Evolutionary conservation across 2,329 filamentous ascomycete species (phyloP), one percentile per base, ranked within the genome.

Genomic region (Teratosphaeria gauchensis): DNA sequence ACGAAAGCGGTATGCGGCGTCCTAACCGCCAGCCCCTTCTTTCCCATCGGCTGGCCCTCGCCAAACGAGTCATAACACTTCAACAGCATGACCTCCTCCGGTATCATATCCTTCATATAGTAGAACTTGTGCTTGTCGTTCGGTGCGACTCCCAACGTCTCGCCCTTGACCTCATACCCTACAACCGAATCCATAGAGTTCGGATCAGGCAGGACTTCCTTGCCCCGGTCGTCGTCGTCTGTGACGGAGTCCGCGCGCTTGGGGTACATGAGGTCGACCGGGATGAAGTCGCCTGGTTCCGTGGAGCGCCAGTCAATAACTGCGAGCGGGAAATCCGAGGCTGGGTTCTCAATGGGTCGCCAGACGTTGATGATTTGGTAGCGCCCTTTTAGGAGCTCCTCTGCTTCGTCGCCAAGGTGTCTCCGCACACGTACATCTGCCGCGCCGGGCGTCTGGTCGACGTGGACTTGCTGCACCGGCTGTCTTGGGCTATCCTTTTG

Each of bases 1-100:
- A 80, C 77, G 73, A 96, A 96, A 0, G 90, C 90, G 9, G 86
- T 86, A 74, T 95, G 90, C 14, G 90, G 85, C 33, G 76, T 78
- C 53, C 76, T 65, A 3, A 77, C 67, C 12, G 76, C 76, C 4
- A 77, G 56, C 0, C 76, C 75, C 46, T 72, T 62, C 56, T 65
- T 69, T 1, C 75, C 68, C 55, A 65, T 64, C 16, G 70, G 69
- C 71, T 74, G 71, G 3, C 74, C 75, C 56, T 77, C 72, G 4
- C 76, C 76, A 38, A 66, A 69, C 9, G 72, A 75, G 60, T 79
- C 77, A 61, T 76, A 79, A 62, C 77, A 79, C 70, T 79, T 82
- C 61, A 82, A 72, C 58, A 82, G 68, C 73, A 82, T 75, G 0
- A 78, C 78, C 67, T 82, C 79, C 2, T 79, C 76, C 0, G 78